phyloP scores from a whole-genome alignment of 345 rosid species.

The Streptanthus diversifolius region DNA sequence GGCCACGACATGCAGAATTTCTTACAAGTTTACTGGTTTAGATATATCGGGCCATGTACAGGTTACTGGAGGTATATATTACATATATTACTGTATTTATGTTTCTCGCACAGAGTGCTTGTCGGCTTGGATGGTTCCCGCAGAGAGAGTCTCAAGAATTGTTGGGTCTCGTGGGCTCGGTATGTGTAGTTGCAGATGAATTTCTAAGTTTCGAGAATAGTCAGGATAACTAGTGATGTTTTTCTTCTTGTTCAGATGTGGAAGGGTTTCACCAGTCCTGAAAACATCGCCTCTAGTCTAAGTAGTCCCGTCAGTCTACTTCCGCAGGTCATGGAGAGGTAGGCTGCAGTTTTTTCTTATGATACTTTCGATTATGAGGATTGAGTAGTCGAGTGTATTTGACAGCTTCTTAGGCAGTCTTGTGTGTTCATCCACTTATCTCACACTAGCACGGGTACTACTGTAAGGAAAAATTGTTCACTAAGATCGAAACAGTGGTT shows the following conservation, averaged over 20 bases:
- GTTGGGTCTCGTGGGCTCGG: slow-evolving; percentile 51
- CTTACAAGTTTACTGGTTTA: background rate
- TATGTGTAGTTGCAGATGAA: slow-evolving; percentile 20
- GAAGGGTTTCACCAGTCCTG: slow-evolving; percentile 47
- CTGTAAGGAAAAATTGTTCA: background rate
- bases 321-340: slow-evolving; percentile 56
- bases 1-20: background rate
- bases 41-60: background rate
- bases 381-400: background rate
- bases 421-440: slow-evolving; percentile 4
- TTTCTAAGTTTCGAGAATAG: background rate
- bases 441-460: slow-evolving; percentile 6
- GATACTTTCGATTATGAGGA: background rate
- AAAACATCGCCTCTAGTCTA: slow-evolving; percentile 29
- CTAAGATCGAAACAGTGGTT: background rate
- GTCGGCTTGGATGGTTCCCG: slow-evolving; percentile 74
- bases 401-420: background rate
- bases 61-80: background rate
- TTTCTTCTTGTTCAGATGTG: slow-evolving; percentile 48
- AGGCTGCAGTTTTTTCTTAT: background rate
- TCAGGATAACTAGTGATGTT: slow-evolving; percentile 12
- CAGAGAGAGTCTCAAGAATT: slow-evolving; percentile 57
- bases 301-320: slow-evolving; percentile 33
- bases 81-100: background rate
- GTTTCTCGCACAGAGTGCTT: slow-evolving; percentile 55